Evolutionary conservation across 352 stramenopile species (phyloP), one percentile per base, ranked within the genome.

Genomic region (Salisapilia sapeloensis): DNA sequence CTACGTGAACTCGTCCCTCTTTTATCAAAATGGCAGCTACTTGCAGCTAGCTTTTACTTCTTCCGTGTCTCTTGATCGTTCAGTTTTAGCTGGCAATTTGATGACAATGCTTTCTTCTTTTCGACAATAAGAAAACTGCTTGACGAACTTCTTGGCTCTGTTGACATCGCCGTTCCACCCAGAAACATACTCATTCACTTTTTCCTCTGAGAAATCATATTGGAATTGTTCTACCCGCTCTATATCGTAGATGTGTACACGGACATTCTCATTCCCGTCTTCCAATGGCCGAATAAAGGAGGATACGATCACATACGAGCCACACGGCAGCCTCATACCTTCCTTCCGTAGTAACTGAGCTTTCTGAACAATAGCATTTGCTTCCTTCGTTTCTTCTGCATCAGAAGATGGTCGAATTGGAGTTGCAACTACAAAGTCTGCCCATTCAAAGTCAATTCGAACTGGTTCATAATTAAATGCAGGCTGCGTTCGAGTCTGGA

Each of bases 201-300:
- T 50, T 7, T 82, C 66, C 37, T 82, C 66, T 1, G 47, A 60
- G 31, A 79, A 82, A 24, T 82, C 66, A 29, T 76, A 82, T 39
- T 78, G 63, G 47, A 79, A 82, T 26, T 82, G 62, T 24, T 82
- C 66, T 10, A 82, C 58, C 15, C 58, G 57, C 35, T 82, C 66
- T 9, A 58, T 44, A 24, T 82, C 66, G 32, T 82, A 82, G 19
- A 82, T 79, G 31, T 79, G 58, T 29, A 82, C 53, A 2, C 62
- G 57, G 15, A 82, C 21, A 23, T 70, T 79, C 36, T 82, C 66
- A 19, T 82, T 82, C 1, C 66, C 66, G 29, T 82, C 66, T 30
- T 79, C 66, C 0, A 82, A 51, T 13, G 66, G 60, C 2, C 66
- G 58, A 26, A 74, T 62, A 17, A 82, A 82, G 8, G 65, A 60